A percentile compares a stretch with the other conserved stretches of the same genome.
These are phyloP conservation scores for Polygonum aviculare DNA, from an alignment of 148 eudicot species.

Conservation along the genomic window DNA sequence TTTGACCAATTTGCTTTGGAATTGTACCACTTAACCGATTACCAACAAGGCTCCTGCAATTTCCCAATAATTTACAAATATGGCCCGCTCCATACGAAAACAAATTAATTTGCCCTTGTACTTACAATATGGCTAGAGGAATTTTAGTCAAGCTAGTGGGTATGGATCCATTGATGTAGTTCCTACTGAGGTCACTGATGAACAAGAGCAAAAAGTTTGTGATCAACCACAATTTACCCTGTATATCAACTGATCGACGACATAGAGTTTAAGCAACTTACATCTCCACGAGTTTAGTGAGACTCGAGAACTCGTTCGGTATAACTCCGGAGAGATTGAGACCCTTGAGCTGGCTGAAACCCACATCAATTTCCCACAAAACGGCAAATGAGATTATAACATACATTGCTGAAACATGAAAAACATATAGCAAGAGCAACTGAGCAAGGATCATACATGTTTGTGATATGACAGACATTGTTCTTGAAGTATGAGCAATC, in stretches of 20 bases:
- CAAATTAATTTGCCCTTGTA: neutral
- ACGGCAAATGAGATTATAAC: neutral
- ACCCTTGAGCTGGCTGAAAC: slow-evolving; percentile 55
- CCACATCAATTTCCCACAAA: neutral
- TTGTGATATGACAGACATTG: slow-evolving; percentile 63
- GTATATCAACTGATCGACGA: neutral
- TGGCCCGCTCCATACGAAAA: neutral
- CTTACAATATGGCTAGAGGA: slow-evolving; percentile 54
- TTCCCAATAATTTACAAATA: neutral
- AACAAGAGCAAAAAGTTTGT: neutral
- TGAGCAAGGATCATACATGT: slow-evolving; percentile 34
- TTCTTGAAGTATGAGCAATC: slow-evolving; percentile 36
- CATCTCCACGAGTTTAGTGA: slow-evolving; percentile 46
- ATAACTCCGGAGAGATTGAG: slow-evolving; percentile 63
- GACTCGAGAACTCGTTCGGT: slow-evolving; percentile 49
- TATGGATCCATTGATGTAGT: slow-evolving; percentile 63
- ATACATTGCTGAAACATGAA: neutral
- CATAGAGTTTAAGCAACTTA: slow-evolving; percentile 22
- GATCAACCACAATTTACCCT: neutral
- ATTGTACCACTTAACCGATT: slow-evolving; percentile 54
- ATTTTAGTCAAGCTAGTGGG: slow-evolving; percentile 42
- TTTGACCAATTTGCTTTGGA: slow-evolving; percentile 62
- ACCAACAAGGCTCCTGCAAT: slow-evolving; percentile 45
- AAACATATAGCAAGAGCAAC: neutral
- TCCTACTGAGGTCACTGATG: slow-evolving; percentile 50